Evolutionary conservation across 2,329 filamentous ascomycete genomes (phyloP).

Genomic region (Trichoderma brevicompactum): DNA sequence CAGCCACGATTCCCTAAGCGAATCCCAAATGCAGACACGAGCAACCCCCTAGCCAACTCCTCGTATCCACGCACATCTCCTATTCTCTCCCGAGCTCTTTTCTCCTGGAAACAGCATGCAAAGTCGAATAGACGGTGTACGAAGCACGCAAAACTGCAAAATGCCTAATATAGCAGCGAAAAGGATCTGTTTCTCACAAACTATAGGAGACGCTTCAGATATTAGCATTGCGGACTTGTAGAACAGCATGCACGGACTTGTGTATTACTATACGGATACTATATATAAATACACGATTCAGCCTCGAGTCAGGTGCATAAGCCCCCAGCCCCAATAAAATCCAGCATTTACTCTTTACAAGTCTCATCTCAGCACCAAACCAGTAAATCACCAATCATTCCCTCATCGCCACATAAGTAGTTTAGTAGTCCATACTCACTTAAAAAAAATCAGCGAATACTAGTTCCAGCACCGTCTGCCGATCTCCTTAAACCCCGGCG

Average conservation of each 20-base stretch:
- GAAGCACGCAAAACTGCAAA: neutral
- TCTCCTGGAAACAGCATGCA: neutral
- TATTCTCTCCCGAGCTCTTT: neutral
- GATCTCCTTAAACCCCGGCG: conserved; percentile 12
- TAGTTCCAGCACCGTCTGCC: neutral
- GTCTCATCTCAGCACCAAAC: conserved; percentile 12
- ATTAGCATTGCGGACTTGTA: neutral
- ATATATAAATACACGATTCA: neutral
- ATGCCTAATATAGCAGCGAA: neutral
- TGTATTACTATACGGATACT: neutral
- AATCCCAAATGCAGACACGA: neutral
- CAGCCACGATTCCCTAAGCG: neutral
- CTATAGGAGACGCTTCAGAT: no score
- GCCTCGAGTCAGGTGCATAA: neutral
- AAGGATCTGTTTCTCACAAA: no score
- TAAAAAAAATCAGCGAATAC: neutral
- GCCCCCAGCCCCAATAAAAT: neutral
- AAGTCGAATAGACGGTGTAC: neutral
- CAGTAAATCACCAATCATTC: neutral
- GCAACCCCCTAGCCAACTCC: no score
- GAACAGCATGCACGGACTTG: neutral
- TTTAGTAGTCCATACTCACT: neutral
- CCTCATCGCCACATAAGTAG: neutral
- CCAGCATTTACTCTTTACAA: neutral
- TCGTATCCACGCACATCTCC: conserved; percentile 12